Evolutionary conservation across 1,284 basidiomycete species (phyloP).

Genomic region (Leccinum solheimii): DNA sequence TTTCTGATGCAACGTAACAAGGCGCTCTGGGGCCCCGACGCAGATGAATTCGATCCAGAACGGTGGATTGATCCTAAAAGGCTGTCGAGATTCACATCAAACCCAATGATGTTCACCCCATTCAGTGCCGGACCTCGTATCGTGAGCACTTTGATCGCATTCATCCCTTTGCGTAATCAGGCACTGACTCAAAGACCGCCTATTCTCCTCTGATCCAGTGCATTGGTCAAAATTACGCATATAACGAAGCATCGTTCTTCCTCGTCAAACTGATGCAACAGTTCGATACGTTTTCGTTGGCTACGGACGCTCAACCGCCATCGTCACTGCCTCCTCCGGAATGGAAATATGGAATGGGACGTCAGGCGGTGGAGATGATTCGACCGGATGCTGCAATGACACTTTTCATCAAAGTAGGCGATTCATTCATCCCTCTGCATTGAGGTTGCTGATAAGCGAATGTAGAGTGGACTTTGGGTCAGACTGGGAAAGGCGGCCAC

Average conservation of each 20-base stretch:
- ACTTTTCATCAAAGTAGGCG: conserved; percentile 57
- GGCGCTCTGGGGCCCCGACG: conserved; percentile 66
- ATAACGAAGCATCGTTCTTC: conserved; percentile 71
- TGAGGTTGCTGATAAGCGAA: conserved; percentile 7
- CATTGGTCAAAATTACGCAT: conserved; percentile 71
- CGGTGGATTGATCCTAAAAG: conserved; percentile 62
- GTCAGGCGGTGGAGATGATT: conserved; percentile 55
- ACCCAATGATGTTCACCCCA: conserved; percentile 67
- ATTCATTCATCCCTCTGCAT: conserved; percentile 7
- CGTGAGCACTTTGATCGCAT: conserved; percentile 33
- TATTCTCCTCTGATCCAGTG: conserved; percentile 45
- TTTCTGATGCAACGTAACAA: conserved; percentile 61
- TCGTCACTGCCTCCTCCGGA: conserved; percentile 58
- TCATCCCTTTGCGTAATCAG: conserved; percentile 6
- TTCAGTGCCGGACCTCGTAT: conserved; percentile 67
- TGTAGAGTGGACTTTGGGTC: conserved; percentile 57
- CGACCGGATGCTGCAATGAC: conserved; percentile 63
- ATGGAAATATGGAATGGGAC: conserved; percentile 55
- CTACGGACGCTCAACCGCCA: conserved; percentile 58
- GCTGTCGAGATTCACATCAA: conserved; percentile 47
- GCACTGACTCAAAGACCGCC: conserved; percentile 9
- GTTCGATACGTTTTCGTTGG: conserved; percentile 59
- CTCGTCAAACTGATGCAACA: conserved; percentile 64
- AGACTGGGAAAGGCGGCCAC: conserved; percentile 37
- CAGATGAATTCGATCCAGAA: conserved; percentile 69